Evolutionary conservation across 208 protist species (phyloP).

Genomic region (Trypanosoma vivax): DNA sequence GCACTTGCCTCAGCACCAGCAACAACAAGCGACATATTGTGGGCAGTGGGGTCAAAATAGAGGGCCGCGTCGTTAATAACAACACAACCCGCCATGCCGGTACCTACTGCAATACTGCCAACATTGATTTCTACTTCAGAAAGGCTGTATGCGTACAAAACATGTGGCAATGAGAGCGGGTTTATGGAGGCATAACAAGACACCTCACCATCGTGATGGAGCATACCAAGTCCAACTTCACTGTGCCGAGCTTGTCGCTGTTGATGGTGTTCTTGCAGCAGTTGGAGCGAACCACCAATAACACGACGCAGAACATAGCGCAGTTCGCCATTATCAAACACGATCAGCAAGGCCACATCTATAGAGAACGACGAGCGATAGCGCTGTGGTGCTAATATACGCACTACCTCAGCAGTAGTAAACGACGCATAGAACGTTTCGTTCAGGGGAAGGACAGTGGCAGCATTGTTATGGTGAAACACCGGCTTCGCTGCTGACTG

Average conservation of each 20-base stretch:
- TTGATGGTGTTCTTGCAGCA: slow-evolving; percentile 40
- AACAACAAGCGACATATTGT: slow-evolving; percentile 33
- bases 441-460: slow-evolving; percentile 17
- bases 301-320: slow-evolving; percentile 53
- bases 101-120: slow-evolving; percentile 7
- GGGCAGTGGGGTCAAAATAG: slow-evolving; percentile 21
- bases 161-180: slow-evolving; percentile 33
- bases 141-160: slow-evolving; percentile 61
- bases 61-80: slow-evolving; percentile 33
- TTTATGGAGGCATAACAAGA: background rate
- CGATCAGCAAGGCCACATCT: slow-evolving; percentile 57
- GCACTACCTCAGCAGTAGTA: slow-evolving; percentile 37
- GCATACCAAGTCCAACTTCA: slow-evolving; percentile 7
- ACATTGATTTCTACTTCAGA: slow-evolving; percentile 23
- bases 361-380: slow-evolving; percentile 42
- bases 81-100: slow-evolving; percentile 10
- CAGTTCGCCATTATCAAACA: slow-evolving; percentile 45
- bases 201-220: background rate
- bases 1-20: slow-evolving; percentile 14
- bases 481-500: background rate
- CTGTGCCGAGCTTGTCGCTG: slow-evolving; percentile 14
- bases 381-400: slow-evolving; percentile 46
- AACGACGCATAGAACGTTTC: slow-evolving; percentile 33
- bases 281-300: slow-evolving; percentile 39
- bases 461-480: background rate